phyloP scores from a whole-genome alignment of 768 basidiomycete genomes.

The Hypsizygus marmoreus region DNA sequence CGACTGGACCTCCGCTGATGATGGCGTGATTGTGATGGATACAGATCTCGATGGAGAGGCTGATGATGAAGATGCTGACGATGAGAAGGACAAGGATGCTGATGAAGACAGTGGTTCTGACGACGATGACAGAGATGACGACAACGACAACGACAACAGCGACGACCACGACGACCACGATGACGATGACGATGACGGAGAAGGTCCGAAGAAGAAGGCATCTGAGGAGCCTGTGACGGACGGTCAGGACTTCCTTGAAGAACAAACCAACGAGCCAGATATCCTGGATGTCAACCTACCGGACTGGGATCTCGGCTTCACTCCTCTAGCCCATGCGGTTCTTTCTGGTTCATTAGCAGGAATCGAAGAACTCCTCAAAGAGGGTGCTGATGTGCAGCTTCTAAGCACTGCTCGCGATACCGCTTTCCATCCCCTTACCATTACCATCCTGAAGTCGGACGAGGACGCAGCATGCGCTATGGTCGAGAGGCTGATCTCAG shows the following conservation, averaged over 20 bases:
- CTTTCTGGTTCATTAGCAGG: conserved; percentile 45
- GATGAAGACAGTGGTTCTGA: too few species aligned
- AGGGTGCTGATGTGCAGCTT: conserved; percentile 47
- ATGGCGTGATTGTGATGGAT: conserved; percentile 26
- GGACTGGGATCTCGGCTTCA: conserved; percentile 63
- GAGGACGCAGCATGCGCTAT: conserved; percentile 41
- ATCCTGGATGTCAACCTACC: conserved; percentile 52
- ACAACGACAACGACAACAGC: conserved; percentile 24
- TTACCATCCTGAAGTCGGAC: conserved; percentile 41
- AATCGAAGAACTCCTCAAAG: conserved; percentile 47
- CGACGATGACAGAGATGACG: conserved; percentile 25
- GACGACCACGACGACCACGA: conserved; percentile 24
- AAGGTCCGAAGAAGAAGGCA: conserved; percentile 14
- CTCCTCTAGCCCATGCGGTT: conserved; percentile 53
- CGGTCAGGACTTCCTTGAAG: conserved; percentile 46
- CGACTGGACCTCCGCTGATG: conserved; percentile 50
- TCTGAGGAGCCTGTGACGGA: conserved; percentile 18
- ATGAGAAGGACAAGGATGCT: too few species aligned
- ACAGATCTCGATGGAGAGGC: conserved; percentile 27
- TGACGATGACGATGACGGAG: conserved; percentile 12
- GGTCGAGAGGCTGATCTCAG: conserved; percentile 40
- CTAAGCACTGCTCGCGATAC: conserved; percentile 19
- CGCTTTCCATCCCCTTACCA: conserved; percentile 38
- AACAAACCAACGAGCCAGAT: conserved; percentile 50
- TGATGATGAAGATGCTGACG: conserved; percentile 29